Base-by-base conservation (phyloP, 495 filamentous ascomycete genomes). In the Parathielavia appendiculata region DNA sequence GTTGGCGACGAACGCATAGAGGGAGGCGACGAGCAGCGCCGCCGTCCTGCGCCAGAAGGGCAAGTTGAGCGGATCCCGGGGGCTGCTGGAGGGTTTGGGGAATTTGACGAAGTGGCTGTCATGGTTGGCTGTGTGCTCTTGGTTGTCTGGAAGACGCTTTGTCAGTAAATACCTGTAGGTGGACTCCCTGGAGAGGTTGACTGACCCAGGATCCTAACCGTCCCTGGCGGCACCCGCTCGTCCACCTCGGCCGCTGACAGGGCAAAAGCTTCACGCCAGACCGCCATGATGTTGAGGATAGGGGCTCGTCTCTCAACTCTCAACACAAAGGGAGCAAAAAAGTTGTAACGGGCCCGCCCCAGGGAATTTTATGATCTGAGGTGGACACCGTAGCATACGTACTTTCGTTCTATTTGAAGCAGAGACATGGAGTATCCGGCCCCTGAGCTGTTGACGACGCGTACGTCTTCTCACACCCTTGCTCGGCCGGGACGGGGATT, bases 161-260 rank as follows among this genome's bases (percentile, higher is more conserved):
- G 20, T 32, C 43, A 45, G 14, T 45, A 4, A 10, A 1, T 45
- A 23, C 19, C 19, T 22, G 43, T 23, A 11, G 23, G 8, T 45
- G 43, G 19, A 5, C 16, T 0, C 23, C 34, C n/a, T n/a, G n/a
- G n/a, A 35, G 34, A 35, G n/a, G 11, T 23, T 30, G 22, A 53
- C 50, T 40, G 8, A 53, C 50, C 20, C 9, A 53, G 50, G 17
- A 53, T 53, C 36, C 50, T 40, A 4, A 53, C 50, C 2, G 50
- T 53, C 14, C 50, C 50, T 4, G 50, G 50, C 36, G 50, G 50
- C 20, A 22, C 41, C 36, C 6, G 12, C 50, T 30, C 50, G 36
- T 53, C 22, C 50, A 53, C 50, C 50, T 53, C 36, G 20, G 36
- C 38, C 50, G 35, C 38, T 16, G 50, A 53, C 5, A 53, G 50